Base-by-base conservation (phyloP, 2,329 filamentous ascomycete species). In the Botryosphaeria dothidea region DNA sequence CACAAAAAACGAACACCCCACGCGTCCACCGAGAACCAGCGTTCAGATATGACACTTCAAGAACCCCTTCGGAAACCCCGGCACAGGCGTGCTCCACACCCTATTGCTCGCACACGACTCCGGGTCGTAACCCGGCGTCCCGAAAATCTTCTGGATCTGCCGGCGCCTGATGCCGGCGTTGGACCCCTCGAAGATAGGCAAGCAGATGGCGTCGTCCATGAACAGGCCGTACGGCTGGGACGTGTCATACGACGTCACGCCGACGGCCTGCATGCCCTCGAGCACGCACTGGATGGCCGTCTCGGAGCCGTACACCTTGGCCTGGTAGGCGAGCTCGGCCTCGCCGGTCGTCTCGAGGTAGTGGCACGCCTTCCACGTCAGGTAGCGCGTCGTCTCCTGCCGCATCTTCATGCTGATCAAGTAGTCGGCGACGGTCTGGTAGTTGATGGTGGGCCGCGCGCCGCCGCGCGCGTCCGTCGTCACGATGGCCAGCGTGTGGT, bases 251-350 rank as follows among this genome's bases (percentile, higher is more conserved):
- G 86, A 78, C 45, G 84, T 84, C 19, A 86, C 82, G 9, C 79
- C 80, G 65, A 80, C 31, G 6, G 31, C 31, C 31, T 34, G 80
- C 67, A 86, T 85, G 4, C 79, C 81, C 66, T 85, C 82, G 60
- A 77, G 75, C 7, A 82, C 78, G 9, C 76, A 80, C 68, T 82
- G 80, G 1, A 84, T 81, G 1, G 81, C 80, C 23, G 76, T 73
- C 64, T 86, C 84, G 3, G 80, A 83, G 56, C 81, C 81, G 66
- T 78, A 84, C 1, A 86, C 76, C 73, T 86, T 86, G 3, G 82
- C 81, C 27, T 81, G 78, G 3, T 84, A 72, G 8, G 81, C 81
- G 54, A 82, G 66, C 70, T 86, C 83, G 15, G 1, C 79, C 78
- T 1, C 76, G 73, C 0, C 79, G 80, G 13, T 79, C 77, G 51